Percentiles rank a stretch among this genome's conserved stretches.
phyloP scores from a whole-genome alignment of 176 grass and related monocot species.

The Aegilops umbellulata region DNA sequence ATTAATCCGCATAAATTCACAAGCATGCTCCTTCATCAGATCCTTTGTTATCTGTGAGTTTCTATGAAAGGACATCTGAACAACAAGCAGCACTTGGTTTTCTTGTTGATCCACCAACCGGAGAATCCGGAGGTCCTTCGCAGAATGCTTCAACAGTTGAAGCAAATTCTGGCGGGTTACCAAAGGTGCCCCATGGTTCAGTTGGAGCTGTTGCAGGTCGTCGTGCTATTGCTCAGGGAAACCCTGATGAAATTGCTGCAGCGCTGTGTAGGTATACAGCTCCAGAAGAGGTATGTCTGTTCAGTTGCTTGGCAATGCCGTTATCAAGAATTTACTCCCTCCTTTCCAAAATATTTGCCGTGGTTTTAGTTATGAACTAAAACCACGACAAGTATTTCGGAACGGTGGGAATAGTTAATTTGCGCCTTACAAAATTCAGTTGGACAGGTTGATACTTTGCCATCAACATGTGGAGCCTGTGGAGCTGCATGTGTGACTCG shows the following conservation, averaged over 20 bases:
- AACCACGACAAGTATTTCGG: no score
- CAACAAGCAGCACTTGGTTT: constrained; percentile 81
- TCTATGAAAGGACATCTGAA: constrained; percentile 83
- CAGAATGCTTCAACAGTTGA: constrained; percentile 33
- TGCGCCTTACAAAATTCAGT: constrained; percentile 29
- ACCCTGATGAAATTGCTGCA: constrained; percentile 76
- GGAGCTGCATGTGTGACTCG: constrained; percentile 49
- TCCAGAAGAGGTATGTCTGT: constrained; percentile 75
- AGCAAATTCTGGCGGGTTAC: constrained; percentile 27
- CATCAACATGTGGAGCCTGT: constrained; percentile 87
- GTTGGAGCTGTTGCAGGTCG: constrained; percentile 87
- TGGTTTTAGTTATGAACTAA: no score
- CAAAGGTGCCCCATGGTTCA: constrained; percentile 57
- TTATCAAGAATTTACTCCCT: neutral
- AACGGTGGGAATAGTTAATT: no score
- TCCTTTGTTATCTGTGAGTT: constrained; percentile 65
- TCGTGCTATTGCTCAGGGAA: constrained; percentile 87
- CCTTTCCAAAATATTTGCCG: no score
- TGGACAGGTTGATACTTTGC: constrained; percentile 82
- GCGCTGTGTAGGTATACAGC: constrained; percentile 81
- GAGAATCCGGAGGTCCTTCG: constrained; percentile 45
- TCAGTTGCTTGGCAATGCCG: neutral
- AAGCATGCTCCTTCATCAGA: constrained; percentile 73
- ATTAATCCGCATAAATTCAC: neutral
- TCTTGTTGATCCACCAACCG: constrained; percentile 60